Evolutionary conservation across 192 early-diverging fungal species (phyloP), one percentile per base, ranked within the genome.

Genomic region (Coemansia sp.): DNA sequence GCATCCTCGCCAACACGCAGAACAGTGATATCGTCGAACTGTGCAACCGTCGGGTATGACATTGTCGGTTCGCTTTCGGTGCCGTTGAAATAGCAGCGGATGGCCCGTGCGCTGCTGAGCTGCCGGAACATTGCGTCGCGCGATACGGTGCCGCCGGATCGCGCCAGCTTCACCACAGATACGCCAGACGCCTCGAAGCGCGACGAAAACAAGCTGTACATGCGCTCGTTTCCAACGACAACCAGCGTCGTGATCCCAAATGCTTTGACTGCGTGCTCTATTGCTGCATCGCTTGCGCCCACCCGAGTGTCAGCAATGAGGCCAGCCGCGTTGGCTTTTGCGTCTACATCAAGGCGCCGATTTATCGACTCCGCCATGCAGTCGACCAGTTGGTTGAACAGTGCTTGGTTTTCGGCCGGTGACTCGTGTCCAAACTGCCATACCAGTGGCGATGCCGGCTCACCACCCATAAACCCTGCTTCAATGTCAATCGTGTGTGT

Each of bases 11-110:
- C 94, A 0, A 97, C 88, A 2, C 88, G 87, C 69, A 92, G 82
- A 20, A 98, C 86, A 28, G 72, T 67, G 20, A 96, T 66, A 40
- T 98, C 95, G 13, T 87, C 61, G 58, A 91, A 96, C 26, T 84
- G 82, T 29, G 94, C 87, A 23, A 91, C 86, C 30, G 89, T 91
- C 2, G 90, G 90, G 68, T 92, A 98, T 16, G 97, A 95, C 10
- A 86, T 87, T 9, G 93, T 72, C 59, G 93, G 92, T 34, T 75
- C 86, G 49, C 89, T 87, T 0, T 79, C 35, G 0, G 92, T 91
- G 0, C 97, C 97, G 75, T 98, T 96, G 84, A 99, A 99, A 79
- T 99, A 99, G 64, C 94, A 93, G 8, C 87, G 86, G 8, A 99
- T 92, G 57, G 85, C 87, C 30, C 87, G 81, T 34, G 86, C 82